Evolutionary conservation across 106 monocot genomes (phyloP), one percentile per base, ranked within the genome.

Genomic region (Allium sativum): DNA sequence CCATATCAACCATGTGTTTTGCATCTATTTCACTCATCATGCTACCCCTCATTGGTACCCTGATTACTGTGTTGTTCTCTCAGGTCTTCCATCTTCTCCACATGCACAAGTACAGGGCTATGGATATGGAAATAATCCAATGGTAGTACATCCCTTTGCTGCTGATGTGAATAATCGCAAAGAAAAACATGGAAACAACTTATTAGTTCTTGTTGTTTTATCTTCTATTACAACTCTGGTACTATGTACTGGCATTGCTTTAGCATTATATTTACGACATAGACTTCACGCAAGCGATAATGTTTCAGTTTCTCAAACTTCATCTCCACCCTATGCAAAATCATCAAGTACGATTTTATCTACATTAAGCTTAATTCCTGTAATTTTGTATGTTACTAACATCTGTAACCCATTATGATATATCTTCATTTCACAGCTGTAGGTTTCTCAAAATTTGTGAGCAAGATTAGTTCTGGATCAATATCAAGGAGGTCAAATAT

Each of bases 71-170:
- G 31, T 31, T 31, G 5, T 53, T 50, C 68, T 71, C 78, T 63
- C 72, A 91, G 90, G 86, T 17, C 83, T 86, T 56, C 72, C 75
- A 19, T 83, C 82, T 52, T 86, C 91, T 31, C 83, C 91, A 3
- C 43, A 65, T 42, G 63, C 70, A 68, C 70, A 84, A 18, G 60
- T 47, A 69, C 69, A 59, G 45, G 42, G 58, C 58, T 70, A 48
- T 62, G 72, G 61, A 40, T 73, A 62, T 51, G 60, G 44, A 18
- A 80, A 80, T 42, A 71, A 79, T 59, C 48, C 77, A 43, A 68
- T 70, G 48, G 58, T 62, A 21, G 58, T 77, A 51, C 78, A 78
- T 56, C 91, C 91, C 42, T 51, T 92, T 64, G 91, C 80, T 1
- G 91, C 70, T 76, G 76, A 83, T 65, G 75, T 92, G 67, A 71